A percentile compares a stretch with the other conserved stretches of the same genome.
Evolutionary conservation across 768 basidiomycete species (phyloP).

Genomic region (Gloeopeniophorella convolvens): DNA sequence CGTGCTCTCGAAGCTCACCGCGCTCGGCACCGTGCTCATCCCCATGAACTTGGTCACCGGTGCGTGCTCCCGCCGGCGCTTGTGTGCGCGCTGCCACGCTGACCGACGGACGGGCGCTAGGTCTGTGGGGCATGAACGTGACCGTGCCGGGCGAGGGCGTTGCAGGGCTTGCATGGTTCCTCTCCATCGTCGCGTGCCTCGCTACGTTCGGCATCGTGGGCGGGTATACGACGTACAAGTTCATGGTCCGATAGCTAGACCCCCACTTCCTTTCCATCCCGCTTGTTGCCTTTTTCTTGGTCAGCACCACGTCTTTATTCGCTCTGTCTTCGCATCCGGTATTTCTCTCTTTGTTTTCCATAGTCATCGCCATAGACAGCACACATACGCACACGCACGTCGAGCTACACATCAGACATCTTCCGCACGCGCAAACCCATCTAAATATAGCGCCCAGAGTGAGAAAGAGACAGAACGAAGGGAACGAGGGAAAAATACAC

Average conservation of each 20-base stretch:
- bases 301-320: neutral
- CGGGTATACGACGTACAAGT: conserved; percentile 70
- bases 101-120: conserved; percentile 33
- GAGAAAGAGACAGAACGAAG: no score
- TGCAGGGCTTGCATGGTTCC: conserved; percentile 74
- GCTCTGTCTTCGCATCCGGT: neutral
- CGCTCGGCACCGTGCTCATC: conserved; percentile 94
- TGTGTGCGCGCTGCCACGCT: neutral
- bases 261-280: neutral
- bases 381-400: no score
- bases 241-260: conserved; percentile 47
- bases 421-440: neutral
- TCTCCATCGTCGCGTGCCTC: conserved; percentile 75
- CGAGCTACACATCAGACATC: conserved; percentile 1
- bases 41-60: conserved; percentile 97
- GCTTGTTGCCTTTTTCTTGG: neutral
- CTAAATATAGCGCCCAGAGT: neutral
- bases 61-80: conserved; percentile 25
- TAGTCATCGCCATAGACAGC: neutral
- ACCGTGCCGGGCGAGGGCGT: conserved; percentile 84
- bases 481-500: neutral
- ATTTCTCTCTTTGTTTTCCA: neutral
- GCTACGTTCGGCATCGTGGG: conserved; percentile 78
- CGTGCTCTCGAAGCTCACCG: conserved; percentile 93
- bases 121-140: conserved; percentile 99